Conservation (phyloP, 306 rosid genomes). For the Cucurbita ficifolia region DNA sequence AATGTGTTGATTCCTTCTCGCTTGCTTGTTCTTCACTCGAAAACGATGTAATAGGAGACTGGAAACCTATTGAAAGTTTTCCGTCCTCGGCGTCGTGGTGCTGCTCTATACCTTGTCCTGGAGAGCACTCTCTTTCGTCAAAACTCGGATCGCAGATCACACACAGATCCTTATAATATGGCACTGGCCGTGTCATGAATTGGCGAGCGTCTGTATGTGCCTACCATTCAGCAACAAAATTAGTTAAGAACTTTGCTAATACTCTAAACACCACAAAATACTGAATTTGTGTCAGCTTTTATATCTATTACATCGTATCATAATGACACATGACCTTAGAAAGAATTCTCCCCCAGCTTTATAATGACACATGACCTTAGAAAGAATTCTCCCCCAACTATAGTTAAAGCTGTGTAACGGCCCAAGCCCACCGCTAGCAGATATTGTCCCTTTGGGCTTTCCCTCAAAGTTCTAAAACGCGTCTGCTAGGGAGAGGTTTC, state of each 20-base stretch:
- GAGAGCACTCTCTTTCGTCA: slow-evolving; percentile 26
- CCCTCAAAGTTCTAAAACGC: no score
- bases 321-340: neutral
- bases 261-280: neutral
- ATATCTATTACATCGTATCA: neutral
- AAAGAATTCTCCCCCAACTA: neutral
- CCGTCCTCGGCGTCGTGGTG: slow-evolving; percentile 20
- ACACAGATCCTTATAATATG: slow-evolving; percentile 51
- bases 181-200: slow-evolving; percentile 70
- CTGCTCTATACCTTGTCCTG: slow-evolving; percentile 27
- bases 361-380: neutral
- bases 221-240: slow-evolving; percentile 24
- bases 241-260: neutral
- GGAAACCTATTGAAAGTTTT: slow-evolving; percentile 13
- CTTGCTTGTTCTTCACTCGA: slow-evolving; percentile 24
- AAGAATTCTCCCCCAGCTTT: neutral
- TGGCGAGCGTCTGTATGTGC: slow-evolving; percentile 56
- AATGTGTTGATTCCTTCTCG: slow-evolving; percentile 17
- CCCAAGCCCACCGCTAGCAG: no score
- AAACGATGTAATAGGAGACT: slow-evolving; percentile 27
- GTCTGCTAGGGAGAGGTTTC: no score
- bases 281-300: neutral
- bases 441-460: no score
- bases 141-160: slow-evolving; percentile 39
- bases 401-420: neutral